Evolutionary conservation across 257 asterid species (phyloP).

Genomic region (Solanum medicagineum): DNA sequence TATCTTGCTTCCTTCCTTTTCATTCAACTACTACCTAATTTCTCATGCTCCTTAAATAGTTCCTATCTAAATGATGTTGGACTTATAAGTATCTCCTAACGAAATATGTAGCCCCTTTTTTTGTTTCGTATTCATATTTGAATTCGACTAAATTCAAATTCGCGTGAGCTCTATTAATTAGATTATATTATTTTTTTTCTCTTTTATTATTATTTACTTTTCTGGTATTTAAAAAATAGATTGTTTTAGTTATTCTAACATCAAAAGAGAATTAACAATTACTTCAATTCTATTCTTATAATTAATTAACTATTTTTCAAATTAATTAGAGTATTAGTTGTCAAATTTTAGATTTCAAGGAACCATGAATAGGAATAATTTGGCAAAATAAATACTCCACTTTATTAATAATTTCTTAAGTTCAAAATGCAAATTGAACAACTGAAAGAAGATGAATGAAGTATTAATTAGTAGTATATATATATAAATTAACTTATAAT

Average conservation of each 20-base stretch:
- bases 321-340: too few species aligned
- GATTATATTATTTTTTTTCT: not conserved
- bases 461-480: not conserved
- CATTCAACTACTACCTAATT: not conserved
- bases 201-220: not conserved
- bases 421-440: not conserved
- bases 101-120: not conserved
- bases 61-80: not conserved
- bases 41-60: not conserved
- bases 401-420: not conserved
- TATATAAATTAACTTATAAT: not conserved
- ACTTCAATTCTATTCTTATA: not conserved
- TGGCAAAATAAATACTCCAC: too few species aligned
- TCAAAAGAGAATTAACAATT: not conserved
- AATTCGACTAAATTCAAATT: too few species aligned
- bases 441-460: too few species aligned
- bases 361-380: not conserved
- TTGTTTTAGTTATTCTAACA: not conserved
- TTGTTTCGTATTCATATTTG: too few species aligned
- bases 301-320: not conserved
- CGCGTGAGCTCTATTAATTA: not conserved
- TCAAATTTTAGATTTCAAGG: too few species aligned
- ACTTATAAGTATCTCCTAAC: not conserved
- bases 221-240: not conserved
- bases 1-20: not conserved